Base-by-base conservation (phyloP, 768 basidiomycete species). In the Psilocybe cubensis region DNA sequence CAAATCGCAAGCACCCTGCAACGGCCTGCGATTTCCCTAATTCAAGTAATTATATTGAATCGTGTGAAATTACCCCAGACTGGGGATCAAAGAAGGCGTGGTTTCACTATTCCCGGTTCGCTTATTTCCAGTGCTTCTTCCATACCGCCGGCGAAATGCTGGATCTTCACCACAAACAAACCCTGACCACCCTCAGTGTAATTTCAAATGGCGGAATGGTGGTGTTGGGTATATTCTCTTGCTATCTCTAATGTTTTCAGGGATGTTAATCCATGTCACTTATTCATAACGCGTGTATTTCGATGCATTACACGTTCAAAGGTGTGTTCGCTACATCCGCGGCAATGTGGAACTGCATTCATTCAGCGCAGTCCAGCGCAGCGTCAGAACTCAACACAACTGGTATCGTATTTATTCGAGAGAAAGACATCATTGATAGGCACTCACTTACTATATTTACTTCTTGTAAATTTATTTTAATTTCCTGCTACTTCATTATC, bases 81-180 rank as follows among this genome's bases (percentile, higher is more conserved):
- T 52, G 21, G 50, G 35, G 24, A 52, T 52, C 50, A 52, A 38
- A 27, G 29, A 44, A 31, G 48, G 21, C 20, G 31, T 20, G 20
- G 14, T 33, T 31, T 23, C 47, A 27, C 21, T 45, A n/a, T 45
- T 38, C 33, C 43, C 35, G 43, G 25, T 43, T 48, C 54, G 49
- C 57, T 49, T 57, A 53, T 57, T 57, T 31, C 23, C 48, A 43
- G 21, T 29, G 47, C 55, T 59, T 50, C 56, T 59, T 48, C 51
- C 42, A 29, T 64, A 59, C 60, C 58, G 60, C 57, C 58, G 58
- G 60, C 60, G 60, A 55, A 42, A 8, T 21, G 23, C 27, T 50
- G 43, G 47, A 56, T 56, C 45, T 31, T 18, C 27, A 18, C 14
- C 44, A 28, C n/a, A 56, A 56, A 42, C 52, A 38, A 38, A 6